Evolutionary conservation across 441 rosid genomes (phyloP).

Genomic region (Syzygium syzygioides): DNA sequence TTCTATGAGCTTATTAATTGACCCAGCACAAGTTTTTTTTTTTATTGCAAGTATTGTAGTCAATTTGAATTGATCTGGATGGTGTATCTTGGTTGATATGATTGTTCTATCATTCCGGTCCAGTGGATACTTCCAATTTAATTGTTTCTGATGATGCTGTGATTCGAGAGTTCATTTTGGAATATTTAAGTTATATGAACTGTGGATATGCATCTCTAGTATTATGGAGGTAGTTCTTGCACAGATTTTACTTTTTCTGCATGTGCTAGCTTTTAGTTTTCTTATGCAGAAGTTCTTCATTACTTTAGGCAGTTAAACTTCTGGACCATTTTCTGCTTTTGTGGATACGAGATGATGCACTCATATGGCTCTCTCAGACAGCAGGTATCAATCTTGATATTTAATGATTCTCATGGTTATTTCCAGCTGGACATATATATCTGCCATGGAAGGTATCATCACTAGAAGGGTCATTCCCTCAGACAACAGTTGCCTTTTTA

Average conservation of each 20-base stretch:
- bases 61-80: background rate
- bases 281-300: background rate
- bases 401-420: background rate
- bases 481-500: slow-evolving; percentile 94
- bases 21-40: background rate
- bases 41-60: background rate
- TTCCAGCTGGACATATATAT: slow-evolving; percentile 5
- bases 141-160: background rate
- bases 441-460: slow-evolving; percentile 67
- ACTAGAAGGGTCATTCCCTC: slow-evolving; percentile 91
- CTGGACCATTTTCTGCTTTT: background rate
- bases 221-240: background rate
- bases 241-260: background rate
- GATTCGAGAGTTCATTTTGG: background rate
- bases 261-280: background rate
- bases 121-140: background rate
- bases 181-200: background rate
- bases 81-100: background rate
- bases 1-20: background rate
- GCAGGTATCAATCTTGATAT: background rate
- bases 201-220: background rate
- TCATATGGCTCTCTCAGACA: background rate
- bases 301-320: background rate
- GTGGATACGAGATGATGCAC: background rate
- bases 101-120: background rate